Base-by-base conservation (phyloP, 73 alveolate species). In the Symbiodinium natans region DNA sequence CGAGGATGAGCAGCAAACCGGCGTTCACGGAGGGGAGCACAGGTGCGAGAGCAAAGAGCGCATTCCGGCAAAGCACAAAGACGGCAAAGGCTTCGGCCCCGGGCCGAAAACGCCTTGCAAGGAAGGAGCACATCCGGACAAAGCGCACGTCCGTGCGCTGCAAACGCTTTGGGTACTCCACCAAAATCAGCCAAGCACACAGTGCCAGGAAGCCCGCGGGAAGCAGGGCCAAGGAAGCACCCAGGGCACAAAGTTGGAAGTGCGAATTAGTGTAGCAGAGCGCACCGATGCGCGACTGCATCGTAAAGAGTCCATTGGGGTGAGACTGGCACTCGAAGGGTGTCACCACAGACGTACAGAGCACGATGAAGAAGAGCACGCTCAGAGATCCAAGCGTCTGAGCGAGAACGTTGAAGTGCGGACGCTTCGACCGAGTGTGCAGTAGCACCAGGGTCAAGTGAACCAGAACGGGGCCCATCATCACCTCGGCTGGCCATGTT, bases 281-380 rank as follows among this genome's bases (percentile, higher is more conserved):
- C 73, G 34, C 95, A 6, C 31, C 59, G 9, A 34, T 38, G 74
- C 46, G 29, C 8, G 75, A n/a, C 42, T 74, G 48, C 95, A 88
- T 63, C 1, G 95, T 88, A 2, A 39, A 88, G 3, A 48, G 68
- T 5, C 27, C 46, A 10, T 88, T 88, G 38, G 95, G 95, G 46
- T 88, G 95, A 3, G 36, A 38, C 36, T 34, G 68, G 25, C 95
- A 88, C 11, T 63, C 74, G 34, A 88, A 88, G 9, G 95, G 95
- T 73, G 23, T 46, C 95, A 88, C 15, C 71, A 88, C 85, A 2
- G 95, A 41, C 1, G 86, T 39, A 48, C 95, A 88, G 34, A 88
- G 86, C n/a, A 39, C 71, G 43, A 88, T 88, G 95, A 88, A 88
- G 86, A 88, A 63, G 19, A 88, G 27, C 86, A 88, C 42, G 95